Base-by-base conservation (phyloP, 2,329 filamentous ascomycete genomes). In the Cadophora luteo-olivacea region DNA sequence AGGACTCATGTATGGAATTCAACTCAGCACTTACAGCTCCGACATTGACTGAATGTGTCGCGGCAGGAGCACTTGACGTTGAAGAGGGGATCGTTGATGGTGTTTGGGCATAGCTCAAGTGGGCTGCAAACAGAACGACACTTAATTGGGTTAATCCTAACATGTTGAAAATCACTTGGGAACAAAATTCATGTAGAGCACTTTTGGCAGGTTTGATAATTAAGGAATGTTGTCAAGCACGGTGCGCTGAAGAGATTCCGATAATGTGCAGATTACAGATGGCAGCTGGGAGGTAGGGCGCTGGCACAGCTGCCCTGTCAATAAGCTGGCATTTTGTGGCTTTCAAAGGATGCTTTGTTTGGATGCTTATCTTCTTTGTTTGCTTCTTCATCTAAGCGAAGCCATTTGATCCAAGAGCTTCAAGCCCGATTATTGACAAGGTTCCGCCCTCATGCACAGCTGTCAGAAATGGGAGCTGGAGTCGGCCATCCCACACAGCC, bases 11-110 rank as follows among this genome's bases (percentile, higher is more conserved):
- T 29, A 29, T 41, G n/a, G 45, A 14, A 32, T 4, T 6, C 38
- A 38, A 24, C 22, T 38, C 41, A 65, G 8, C 5, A 41, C 69
- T 58, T 67, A 69, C 69, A n/a, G 67, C 62, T 33, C 69, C 69
- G 12, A 71, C 69, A 29, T 64, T 63, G 9, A 71, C 55, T 8
- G 65, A 52, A 33, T 68, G 58, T 19, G 65, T 69, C 38, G 67
- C 36, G 1, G 54, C 67, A 16, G 67, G 38, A 49, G 69, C 49
- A 51, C 48, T 66, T 12, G 61, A 61, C 14, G 69, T 71, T 25
- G 65, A 41, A 29, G 67, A 64, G 4, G 57, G 36, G n/a, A 52
- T 22, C 8, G 41, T 32, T 7, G 51, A n/a, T 29, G n/a, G 8
- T 24, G 51, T 65, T 33, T 66, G 60, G 14, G 45, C 68, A 22